A percentile compares a stretch with the other conserved stretches of the same genome.
phyloP scores from a whole-genome alignment of 2,329 filamentous ascomycete species.

The Penicillium oxalicum region DNA sequence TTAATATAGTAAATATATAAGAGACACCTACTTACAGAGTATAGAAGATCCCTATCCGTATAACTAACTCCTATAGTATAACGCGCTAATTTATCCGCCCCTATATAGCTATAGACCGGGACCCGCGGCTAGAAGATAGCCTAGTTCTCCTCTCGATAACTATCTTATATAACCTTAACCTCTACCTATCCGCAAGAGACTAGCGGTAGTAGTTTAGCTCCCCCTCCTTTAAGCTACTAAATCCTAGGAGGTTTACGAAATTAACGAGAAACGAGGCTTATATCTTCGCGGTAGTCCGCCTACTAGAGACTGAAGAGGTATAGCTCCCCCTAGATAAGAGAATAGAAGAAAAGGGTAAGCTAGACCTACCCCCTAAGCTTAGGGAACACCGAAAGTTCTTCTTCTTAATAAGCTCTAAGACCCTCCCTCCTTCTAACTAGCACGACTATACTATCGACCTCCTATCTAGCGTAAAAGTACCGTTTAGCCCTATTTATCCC shows the following conservation, averaged over 20 bases:
- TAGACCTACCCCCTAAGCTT: background rate
- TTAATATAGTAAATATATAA: too few species aligned
- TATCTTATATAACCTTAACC: background rate
- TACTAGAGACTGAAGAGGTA: background rate
- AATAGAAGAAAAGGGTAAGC: background rate
- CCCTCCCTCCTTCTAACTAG: background rate
- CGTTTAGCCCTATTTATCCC: background rate
- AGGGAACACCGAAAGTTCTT: background rate
- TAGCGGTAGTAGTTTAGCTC: background rate
- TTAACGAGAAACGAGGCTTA: too few species aligned
- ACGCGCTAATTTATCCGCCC: background rate
- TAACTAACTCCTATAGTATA: too few species aligned
- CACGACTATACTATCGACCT: background rate
- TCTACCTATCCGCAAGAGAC: background rate
- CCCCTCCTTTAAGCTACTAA: background rate
- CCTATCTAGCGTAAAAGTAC: background rate
- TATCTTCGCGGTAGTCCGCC: background rate
- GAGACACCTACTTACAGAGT: too few species aligned
- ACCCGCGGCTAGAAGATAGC: background rate
- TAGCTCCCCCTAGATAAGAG: background rate
- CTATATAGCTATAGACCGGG: background rate
- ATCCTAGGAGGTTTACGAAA: background rate
- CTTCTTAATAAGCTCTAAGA: background rate
- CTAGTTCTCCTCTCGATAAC: background rate
- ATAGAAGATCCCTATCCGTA: too few species aligned